Conservation (phyloP, 2,329 filamentous ascomycete species). For the Cercospora citrullina region DNA sequence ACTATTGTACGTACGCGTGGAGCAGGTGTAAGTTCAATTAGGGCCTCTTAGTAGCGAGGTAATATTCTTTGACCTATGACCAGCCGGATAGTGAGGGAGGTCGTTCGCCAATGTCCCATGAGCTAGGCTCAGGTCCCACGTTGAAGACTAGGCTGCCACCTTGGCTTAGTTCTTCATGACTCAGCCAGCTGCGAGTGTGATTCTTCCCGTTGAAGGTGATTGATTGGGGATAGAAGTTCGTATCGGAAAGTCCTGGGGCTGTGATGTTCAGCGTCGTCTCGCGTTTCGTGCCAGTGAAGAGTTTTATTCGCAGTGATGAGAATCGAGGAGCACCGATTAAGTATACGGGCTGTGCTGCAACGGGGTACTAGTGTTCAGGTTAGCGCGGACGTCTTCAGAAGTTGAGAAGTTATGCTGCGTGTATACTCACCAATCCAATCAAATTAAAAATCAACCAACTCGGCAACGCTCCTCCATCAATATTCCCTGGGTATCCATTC, state of each 20-base stretch:
- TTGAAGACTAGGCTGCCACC: conserved; percentile 27
- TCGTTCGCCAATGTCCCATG: conserved; percentile 27
- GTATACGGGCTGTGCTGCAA: conserved; percentile 52
- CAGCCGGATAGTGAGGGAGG: conserved; percentile 23
- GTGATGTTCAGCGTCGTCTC: conserved; percentile 18
- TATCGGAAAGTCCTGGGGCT: conserved; percentile 17
- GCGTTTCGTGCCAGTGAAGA: conserved; percentile 22
- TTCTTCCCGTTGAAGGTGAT: conserved; percentile 23
- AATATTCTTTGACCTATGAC: not conserved
- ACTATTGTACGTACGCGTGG: not conserved
- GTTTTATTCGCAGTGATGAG: conserved; percentile 18
- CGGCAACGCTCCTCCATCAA: conserved; percentile 51
- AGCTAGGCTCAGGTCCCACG: conserved; percentile 19
- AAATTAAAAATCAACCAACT: conserved; percentile 55
- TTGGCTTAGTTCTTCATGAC: conserved; percentile 19
- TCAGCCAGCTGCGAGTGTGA: conserved; percentile 26
- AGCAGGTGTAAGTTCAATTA: not conserved
- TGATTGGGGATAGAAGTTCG: conserved; percentile 22
- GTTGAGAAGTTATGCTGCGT: not conserved
- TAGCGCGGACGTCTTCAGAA: not conserved
- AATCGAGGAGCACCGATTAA: conserved; percentile 52
- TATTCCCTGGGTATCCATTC: conserved; percentile 50
- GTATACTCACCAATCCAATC: conserved; percentile 41
- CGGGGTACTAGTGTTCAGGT: conserved; percentile 39
- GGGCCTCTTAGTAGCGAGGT: no score